Evolutionary conservation across 1,139 yeast species (phyloP), one percentile per base, ranked within the genome.

Genomic region (Meyerozyma smithsonii): DNA sequence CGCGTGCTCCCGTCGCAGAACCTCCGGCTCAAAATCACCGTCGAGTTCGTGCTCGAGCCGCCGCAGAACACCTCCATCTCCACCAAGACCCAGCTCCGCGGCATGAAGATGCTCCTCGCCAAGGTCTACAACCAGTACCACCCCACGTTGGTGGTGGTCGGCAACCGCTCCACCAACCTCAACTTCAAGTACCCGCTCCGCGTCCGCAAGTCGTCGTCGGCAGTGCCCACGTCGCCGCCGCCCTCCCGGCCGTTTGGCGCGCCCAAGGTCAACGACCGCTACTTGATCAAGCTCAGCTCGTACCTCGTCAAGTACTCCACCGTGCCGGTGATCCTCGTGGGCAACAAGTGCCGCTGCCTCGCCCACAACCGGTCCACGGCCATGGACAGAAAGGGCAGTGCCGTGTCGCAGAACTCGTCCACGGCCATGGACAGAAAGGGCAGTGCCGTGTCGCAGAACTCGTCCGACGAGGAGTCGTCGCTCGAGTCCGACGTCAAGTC

Each of bases 21-120:
- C 32, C 59, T 72, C 41, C 62, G 60, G 35, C 54, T 78, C 32
- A 73, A 74, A 44, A 58, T 80, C 7, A 77, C 83, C 0, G 73
- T 80, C 11, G 85, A 79, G 48, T 65, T 79, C 44, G 72, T 78
- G 12, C 4, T 54, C 34, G 51, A 48, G 10, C 41, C 42, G 2
- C 37, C 43, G 2, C 43, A 38, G 28, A 42, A 43, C 16, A 33
- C 36, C 6, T 11, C 25, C 10, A 18, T 18, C 15, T 30, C 36
- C 35, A 36, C 38, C 12, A 41, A 33, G 10, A 16, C 19, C 2
- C 28, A 14, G 7, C 39, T 45, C 25, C 42, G 43, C 3, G 69
- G 72, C 24, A 56, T 59, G 37, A 70, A 69, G 47, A 59, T 54
- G 38, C 65, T 68, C 66, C 48, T 71, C 36, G 47, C 58, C 25